Evolutionary conservation across 805 yeast species (phyloP).

Genomic region (Saturnispora sanitii): DNA sequence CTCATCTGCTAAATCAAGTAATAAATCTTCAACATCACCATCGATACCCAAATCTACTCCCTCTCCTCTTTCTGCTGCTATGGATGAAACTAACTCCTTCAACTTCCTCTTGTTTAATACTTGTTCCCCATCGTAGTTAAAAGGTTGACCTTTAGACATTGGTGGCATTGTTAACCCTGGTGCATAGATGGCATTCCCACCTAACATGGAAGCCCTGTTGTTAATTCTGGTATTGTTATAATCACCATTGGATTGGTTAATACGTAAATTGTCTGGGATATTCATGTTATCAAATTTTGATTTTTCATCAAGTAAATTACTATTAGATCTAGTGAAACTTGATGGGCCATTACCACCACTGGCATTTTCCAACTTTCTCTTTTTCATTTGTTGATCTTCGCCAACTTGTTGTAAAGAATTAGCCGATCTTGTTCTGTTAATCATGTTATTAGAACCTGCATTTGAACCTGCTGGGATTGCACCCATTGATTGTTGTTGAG

Average conservation of each 20-base stretch:
- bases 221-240: slow-evolving; percentile 54
- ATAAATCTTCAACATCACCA: slow-evolving; percentile 89
- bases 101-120: slow-evolving; percentile 84
- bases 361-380: slow-evolving; percentile 4
- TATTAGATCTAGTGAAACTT: slow-evolving; percentile 21
- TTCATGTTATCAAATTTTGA: slow-evolving; percentile 58
- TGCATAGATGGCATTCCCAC: slow-evolving; percentile 68
- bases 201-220: slow-evolving; percentile 72
- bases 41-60: slow-evolving; percentile 74
- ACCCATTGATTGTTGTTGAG: slow-evolving; percentile 18
- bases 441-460: slow-evolving; percentile 12
- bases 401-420: slow-evolving; percentile 9
- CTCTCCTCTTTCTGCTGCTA: slow-evolving; percentile 85
- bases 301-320: slow-evolving; percentile 19
- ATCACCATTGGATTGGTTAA: slow-evolving; percentile 42
- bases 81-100: slow-evolving; percentile 74
- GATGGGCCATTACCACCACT: slow-evolving; percentile 30
- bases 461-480: slow-evolving; percentile 15
- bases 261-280: slow-evolving; percentile 58
- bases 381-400: slow-evolving; percentile 3
- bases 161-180: slow-evolving; percentile 73
- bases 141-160: slow-evolving; percentile 62
- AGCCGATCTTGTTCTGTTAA: slow-evolving; percentile 12
- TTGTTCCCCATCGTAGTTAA: slow-evolving; percentile 72
- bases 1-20: slow-evolving; percentile 91